Base-by-base conservation (phyloP, 768 basidiomycete genomes). In the Mycena maculata region DNA sequence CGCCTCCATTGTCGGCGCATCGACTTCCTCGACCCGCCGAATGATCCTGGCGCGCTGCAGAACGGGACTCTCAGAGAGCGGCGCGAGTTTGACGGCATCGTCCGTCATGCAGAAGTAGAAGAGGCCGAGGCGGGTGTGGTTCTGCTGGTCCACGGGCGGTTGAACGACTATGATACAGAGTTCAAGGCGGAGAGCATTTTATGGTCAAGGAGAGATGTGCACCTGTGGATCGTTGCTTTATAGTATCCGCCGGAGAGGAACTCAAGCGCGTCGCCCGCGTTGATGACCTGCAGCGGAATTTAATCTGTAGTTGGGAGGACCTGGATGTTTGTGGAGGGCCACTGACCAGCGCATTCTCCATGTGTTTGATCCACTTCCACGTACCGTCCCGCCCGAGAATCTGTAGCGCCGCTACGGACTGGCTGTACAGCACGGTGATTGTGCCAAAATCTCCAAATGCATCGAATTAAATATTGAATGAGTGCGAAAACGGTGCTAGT, bases 211-310 rank as follows among this genome's bases (percentile, higher is more conserved):
- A 7, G 50, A 10, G 47, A 3, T 7, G 28, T 4, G 45, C 69
- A 57, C 76, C 80, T 72, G 70, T 90, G 89, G 55, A 88, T 84
- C 1, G 88, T 89, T 15, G 83, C 85, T 33, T 80, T 82, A 75
- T 89, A 89, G 68, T 79, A 88, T 1, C 88, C 88, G 0, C 89
- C 88, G 1, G 86, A 87, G 22, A 90, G 79, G 71, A 89, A 87
- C 54, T 89, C 84, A 67, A 91, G 72, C 0, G 83, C 83, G 63
- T 90, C 89, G 7, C 88, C 89, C 0, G 85, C 81, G 55, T 90
- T 90, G 53, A 91, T 81, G 11, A 88, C 82, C 89, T 89, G 38
- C 20, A 25, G 30, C 20, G 25, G 13, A 42, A 36, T 7, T 36
- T 36, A 36, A 36, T 7, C 13, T 36, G 33, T 39, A 7, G 30